Evolutionary conservation across 306 rosid genomes (phyloP).

Genomic region (Prosopis cineraria): DNA sequence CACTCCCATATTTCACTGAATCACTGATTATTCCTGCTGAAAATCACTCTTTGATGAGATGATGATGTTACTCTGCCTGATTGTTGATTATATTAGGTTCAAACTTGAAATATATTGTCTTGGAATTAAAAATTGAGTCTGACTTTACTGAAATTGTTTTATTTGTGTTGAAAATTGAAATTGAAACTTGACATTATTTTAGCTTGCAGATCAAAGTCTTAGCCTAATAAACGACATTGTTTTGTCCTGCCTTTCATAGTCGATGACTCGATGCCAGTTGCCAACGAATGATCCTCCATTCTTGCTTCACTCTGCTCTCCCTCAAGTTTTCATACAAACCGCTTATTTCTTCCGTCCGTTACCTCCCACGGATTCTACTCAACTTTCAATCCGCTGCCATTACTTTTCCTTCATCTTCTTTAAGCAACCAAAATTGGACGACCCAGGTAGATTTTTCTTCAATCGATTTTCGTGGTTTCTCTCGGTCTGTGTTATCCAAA

Average conservation of each 20-base stretch:
- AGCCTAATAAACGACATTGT: constrained; percentile 8
- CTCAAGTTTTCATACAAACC: constrained; percentile 30
- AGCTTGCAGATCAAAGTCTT: too few relatives aligned
- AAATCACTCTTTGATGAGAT: too few relatives aligned
- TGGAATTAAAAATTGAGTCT: too few relatives aligned
- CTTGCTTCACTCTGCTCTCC: constrained; percentile 35
- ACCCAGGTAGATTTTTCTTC: constrained; percentile 33
- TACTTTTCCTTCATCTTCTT: constrained; percentile 2
- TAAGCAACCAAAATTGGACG: constrained; percentile 8
- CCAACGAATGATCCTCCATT: constrained; percentile 52
- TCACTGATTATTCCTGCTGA: too few relatives aligned
- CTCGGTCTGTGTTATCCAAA: constrained; percentile 48
- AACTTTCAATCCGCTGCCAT: constrained; percentile 26
- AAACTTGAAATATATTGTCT: too few relatives aligned
- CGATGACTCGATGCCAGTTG: too few relatives aligned
- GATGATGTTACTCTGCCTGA: too few relatives aligned
- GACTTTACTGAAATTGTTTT: too few relatives aligned
- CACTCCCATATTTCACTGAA: too few relatives aligned
- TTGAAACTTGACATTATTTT: too few relatives aligned
- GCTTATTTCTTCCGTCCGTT: constrained; percentile 38
- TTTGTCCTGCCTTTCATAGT: background rate
- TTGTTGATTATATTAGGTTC: too few relatives aligned
- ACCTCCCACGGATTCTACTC: constrained; percentile 16
- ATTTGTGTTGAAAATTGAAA: too few relatives aligned
- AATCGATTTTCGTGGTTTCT: constrained; percentile 48